phyloP scores from a whole-genome alignment of 2,329 filamentous ascomycete species.

The Periconia macrospinosa region DNA sequence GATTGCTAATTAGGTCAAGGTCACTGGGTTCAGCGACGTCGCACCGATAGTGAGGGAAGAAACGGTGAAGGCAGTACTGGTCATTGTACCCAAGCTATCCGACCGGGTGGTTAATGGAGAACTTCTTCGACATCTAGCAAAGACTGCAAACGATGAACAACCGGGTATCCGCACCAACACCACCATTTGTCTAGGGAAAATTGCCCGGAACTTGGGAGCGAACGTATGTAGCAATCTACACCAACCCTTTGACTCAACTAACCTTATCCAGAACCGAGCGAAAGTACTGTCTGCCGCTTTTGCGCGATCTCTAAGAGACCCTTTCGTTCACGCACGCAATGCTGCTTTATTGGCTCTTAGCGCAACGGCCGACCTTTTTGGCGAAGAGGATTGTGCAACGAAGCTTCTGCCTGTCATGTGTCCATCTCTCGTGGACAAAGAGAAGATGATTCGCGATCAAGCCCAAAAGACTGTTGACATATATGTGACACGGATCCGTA shows the following conservation, averaged over 20 bases:
- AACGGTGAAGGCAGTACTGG: slow-evolving; percentile 90
- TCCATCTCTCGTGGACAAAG: slow-evolving; percentile 86
- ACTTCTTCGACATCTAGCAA: slow-evolving; percentile 84
- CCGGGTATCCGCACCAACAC: slow-evolving; percentile 97
- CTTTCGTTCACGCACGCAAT: slow-evolving; percentile 91
- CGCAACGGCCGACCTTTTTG: slow-evolving; percentile 84
- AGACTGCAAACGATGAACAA: slow-evolving; percentile 96
- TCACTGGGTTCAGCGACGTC: slow-evolving; percentile 91
- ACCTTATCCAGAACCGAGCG: slow-evolving; percentile 63
- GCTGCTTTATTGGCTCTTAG: slow-evolving; percentile 83
- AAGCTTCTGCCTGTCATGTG: slow-evolving; percentile 84
- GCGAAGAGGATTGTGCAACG: slow-evolving; percentile 83
- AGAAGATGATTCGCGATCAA: slow-evolving; percentile 91
- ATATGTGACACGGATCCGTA: slow-evolving; percentile 81
- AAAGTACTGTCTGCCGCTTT: slow-evolving; percentile 96
- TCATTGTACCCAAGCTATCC: slow-evolving; percentile 84
- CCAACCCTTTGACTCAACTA: slow-evolving; percentile 3
- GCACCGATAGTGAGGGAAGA: slow-evolving; percentile 93
- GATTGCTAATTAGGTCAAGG: slow-evolving; percentile 45
- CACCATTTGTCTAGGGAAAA: slow-evolving; percentile 95
- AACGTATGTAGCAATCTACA: slow-evolving; percentile 43
- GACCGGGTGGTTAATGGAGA: slow-evolving; percentile 94
- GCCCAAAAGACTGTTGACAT: slow-evolving; percentile 85
- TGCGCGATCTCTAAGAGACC: slow-evolving; percentile 82
- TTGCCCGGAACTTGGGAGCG: slow-evolving; percentile 82